These are phyloP conservation scores for Boletus insuetus DNA, from an alignment of 768 basidiomycete genomes.

Conservation along the genomic window DNA sequence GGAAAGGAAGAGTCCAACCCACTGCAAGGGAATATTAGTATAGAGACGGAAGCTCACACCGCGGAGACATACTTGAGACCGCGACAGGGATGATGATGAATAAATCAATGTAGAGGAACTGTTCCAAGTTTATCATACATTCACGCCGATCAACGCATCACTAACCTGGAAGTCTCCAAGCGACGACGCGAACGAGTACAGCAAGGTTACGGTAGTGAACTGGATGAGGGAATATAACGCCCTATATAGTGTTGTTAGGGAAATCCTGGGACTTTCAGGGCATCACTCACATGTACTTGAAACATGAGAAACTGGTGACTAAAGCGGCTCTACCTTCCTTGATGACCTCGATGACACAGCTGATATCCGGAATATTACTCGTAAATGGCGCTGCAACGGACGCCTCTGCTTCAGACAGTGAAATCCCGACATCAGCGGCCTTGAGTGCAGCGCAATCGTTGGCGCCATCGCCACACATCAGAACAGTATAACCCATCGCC, in stretches of 20 bases:
- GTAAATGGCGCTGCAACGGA: slow-evolving; percentile 99
- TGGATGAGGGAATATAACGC: slow-evolving; percentile 98
- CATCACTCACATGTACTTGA: slow-evolving; percentile 92
- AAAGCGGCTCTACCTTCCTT: slow-evolving; percentile 94
- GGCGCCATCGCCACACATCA: slow-evolving; percentile 98
- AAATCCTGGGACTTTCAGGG: not conserved
- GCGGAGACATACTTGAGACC: slow-evolving; percentile 73
- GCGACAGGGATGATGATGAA: slow-evolving; percentile 98
- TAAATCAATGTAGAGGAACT: slow-evolving; percentile 97
- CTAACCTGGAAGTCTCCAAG: slow-evolving; percentile 93
- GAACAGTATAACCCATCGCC: slow-evolving; percentile 88
- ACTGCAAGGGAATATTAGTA: slow-evolving; percentile 47
- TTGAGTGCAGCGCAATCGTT: slow-evolving; percentile 99
- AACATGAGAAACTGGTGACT: slow-evolving; percentile 98
- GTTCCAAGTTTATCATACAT: slow-evolving; percentile 11
- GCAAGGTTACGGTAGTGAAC: slow-evolving; percentile 93
- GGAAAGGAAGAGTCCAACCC: slow-evolving; percentile 91
- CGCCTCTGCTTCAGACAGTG: slow-evolving; percentile 95
- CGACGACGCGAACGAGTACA: slow-evolving; percentile 96
- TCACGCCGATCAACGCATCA: not conserved
- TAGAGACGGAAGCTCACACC: not conserved
- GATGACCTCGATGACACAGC: slow-evolving; percentile 95
- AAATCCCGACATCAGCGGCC: slow-evolving; percentile 96
- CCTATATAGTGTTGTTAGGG: slow-evolving; percentile 53
- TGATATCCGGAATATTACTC: slow-evolving; percentile 88